Conservation (phyloP, 2,329 filamentous ascomycete species). For the Exophiala dermatitidis region DNA sequence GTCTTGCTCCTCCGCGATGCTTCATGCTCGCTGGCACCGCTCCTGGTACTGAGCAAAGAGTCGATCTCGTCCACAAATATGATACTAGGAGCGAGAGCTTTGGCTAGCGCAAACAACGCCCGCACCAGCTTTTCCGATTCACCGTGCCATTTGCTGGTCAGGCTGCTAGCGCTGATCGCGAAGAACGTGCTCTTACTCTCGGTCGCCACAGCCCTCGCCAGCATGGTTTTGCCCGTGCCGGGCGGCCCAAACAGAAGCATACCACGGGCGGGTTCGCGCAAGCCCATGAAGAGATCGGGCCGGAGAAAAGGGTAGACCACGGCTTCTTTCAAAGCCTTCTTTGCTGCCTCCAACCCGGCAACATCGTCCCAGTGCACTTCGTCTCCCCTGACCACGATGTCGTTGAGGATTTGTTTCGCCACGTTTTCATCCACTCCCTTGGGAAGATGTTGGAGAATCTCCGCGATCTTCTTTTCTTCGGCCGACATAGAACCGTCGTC, state of each 20-base stretch:
- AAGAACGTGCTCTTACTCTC: constrained; percentile 95
- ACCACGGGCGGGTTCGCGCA: constrained; percentile 85
- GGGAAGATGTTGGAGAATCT: constrained; percentile 69
- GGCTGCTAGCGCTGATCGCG: constrained; percentile 85
- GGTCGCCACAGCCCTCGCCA: constrained; percentile 87
- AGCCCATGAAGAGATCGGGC: constrained; percentile 89
- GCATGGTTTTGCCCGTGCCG: constrained; percentile 98
- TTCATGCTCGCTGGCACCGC: constrained; percentile 74
- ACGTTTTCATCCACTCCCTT: constrained; percentile 73
- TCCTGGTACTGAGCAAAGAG: constrained; percentile 76
- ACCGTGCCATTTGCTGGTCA: constrained; percentile 93
- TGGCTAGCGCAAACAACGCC: constrained; percentile 83
- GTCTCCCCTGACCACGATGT: constrained; percentile 90
- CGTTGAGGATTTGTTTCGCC: constrained; percentile 88
- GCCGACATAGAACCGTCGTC: constrained; percentile 43
- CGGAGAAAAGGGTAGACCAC: constrained; percentile 96
- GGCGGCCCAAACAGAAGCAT: constrained; percentile 96
- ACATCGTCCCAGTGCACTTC: constrained; percentile 94
- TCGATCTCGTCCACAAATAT: constrained; percentile 99
- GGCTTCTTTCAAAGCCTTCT: constrained; percentile 85
- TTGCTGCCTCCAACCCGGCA: constrained; percentile 81
- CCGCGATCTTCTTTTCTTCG: constrained; percentile 51
- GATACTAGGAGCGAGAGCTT: constrained; percentile 81
- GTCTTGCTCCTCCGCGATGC: constrained; percentile 92
- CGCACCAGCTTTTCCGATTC: constrained; percentile 95